phyloP scores from a whole-genome alignment of 768 basidiomycete genomes.

The Myochromella boudieri region DNA sequence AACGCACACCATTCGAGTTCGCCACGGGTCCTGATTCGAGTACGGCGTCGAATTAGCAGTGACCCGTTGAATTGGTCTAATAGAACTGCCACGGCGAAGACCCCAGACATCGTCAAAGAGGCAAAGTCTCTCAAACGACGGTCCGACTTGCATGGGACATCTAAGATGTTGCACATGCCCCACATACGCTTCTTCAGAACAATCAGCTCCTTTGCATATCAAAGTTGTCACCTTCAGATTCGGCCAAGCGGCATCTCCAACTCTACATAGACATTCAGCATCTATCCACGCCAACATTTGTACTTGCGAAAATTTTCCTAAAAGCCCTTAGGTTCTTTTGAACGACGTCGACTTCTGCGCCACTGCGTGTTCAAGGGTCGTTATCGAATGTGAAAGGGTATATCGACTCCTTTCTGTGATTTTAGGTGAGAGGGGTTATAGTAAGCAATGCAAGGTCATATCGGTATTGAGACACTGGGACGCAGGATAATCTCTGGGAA shows the following conservation, averaged over 20 bases:
- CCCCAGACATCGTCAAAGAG: too few species aligned
- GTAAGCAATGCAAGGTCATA: too few species aligned
- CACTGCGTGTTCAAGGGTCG: slow-evolving; percentile 2
- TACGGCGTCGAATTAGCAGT: too few species aligned
- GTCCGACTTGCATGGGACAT: too few species aligned
- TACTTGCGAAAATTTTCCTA: background rate
- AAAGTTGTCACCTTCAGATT: background rate
- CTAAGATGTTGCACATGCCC: too few species aligned
- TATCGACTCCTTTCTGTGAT: background rate
- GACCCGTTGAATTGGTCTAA: too few species aligned
- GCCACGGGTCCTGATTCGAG: too few species aligned
- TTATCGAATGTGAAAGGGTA: background rate
- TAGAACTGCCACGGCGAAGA: too few species aligned
- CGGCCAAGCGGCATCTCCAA: background rate
- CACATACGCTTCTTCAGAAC: background rate
- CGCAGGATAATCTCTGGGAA: too few species aligned
- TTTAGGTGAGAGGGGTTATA: background rate
- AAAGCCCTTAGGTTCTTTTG: background rate
- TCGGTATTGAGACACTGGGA: too few species aligned
- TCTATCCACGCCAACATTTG: background rate
- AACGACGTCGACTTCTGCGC: slow-evolving; percentile 2
- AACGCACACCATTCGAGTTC: too few species aligned
- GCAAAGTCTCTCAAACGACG: too few species aligned
- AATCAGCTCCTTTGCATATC: background rate
- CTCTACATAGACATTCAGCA: background rate